Conservation (phyloP, 2,329 filamentous ascomycete genomes). For the Fusarium tjaetaba region DNA sequence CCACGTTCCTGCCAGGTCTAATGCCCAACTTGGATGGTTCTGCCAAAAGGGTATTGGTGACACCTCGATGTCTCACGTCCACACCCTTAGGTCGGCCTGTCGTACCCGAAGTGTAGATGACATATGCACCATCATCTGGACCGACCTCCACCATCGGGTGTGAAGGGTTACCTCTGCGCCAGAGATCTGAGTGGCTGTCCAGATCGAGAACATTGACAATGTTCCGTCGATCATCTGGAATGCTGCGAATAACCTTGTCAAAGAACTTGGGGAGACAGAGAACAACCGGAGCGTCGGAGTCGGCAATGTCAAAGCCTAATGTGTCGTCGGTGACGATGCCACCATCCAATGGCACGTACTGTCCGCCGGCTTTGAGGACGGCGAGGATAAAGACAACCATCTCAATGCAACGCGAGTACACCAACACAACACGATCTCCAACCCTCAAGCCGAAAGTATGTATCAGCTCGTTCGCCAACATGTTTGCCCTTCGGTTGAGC, state of each 20-base stretch:
- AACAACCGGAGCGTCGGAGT: constrained; percentile 21
- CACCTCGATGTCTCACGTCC: constrained; percentile 25
- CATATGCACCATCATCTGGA: constrained; percentile 26
- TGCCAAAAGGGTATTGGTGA: constrained; percentile 27
- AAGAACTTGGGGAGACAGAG: constrained; percentile 29
- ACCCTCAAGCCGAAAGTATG: constrained; percentile 12
- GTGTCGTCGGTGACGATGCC: constrained; percentile 32
- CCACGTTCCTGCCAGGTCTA: constrained; percentile 19
- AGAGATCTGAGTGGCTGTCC: constrained; percentile 9
- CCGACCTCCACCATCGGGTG: constrained; percentile 18
- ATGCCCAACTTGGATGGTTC: constrained; percentile 30
- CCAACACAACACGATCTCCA: constrained; percentile 33
- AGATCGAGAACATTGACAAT: constrained; percentile 25
- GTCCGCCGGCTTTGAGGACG: constrained; percentile 29
- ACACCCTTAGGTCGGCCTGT: constrained; percentile 32
- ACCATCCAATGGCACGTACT: constrained; percentile 31
- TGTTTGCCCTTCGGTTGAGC: constrained; percentile 29
- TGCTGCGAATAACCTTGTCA: constrained; percentile 26
- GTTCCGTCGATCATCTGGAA: neutral
- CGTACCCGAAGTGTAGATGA: constrained; percentile 33
- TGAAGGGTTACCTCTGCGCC: constrained; percentile 10
- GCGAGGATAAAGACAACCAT: constrained; percentile 34
- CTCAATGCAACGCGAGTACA: constrained; percentile 32
- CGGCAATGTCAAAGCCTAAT: constrained; percentile 23
- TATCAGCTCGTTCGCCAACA: constrained; percentile 26